Evolutionary conservation across 305 asterid genomes (phyloP).

Genomic region (Salvia sclarea): DNA sequence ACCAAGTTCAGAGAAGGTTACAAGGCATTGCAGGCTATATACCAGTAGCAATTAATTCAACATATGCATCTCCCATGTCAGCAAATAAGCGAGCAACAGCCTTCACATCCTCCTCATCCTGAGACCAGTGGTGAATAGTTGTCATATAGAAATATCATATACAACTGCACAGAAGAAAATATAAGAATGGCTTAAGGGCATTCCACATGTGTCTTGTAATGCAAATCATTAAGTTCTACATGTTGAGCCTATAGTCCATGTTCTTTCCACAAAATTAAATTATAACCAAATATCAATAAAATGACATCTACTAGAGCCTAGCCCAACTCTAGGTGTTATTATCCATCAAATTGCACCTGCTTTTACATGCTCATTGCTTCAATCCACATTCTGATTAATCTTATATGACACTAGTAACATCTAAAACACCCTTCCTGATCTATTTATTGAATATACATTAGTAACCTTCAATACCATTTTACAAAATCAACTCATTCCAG

Average conservation of each 20-base stretch:
- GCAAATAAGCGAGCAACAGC: conserved; percentile 98
- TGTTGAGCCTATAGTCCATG: not conserved
- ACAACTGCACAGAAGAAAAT: conserved; percentile 22
- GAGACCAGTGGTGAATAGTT: conserved; percentile 40
- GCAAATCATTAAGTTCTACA: not conserved
- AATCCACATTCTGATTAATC: not conserved
- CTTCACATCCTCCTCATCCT: conserved; percentile 99
- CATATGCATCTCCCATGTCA: conserved; percentile 98
- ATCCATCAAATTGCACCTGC: not conserved
- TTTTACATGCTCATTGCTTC: conserved; percentile 9
- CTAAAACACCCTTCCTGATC: not conserved
- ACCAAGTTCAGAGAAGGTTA: conserved; percentile 23
- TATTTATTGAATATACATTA: not conserved
- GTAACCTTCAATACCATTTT: not conserved
- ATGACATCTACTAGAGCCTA: not conserved
- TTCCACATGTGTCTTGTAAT: conserved; percentile 25
- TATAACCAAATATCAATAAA: not conserved
- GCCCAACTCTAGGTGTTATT: conserved; percentile 2
- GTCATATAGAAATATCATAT: conserved; percentile 22
- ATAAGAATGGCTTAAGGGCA: conserved; percentile 13
- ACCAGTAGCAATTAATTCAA: conserved; percentile 97
- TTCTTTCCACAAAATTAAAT: not conserved
- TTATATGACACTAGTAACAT: not conserved
- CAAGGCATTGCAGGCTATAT: conserved; percentile 37
- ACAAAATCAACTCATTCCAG: conserved; percentile 9